Percentiles rank a stretch among this genome's conserved stretches.
phyloP scores from a whole-genome alignment of 495 filamentous ascomycete species.

The Hypoxylon fuscum region DNA sequence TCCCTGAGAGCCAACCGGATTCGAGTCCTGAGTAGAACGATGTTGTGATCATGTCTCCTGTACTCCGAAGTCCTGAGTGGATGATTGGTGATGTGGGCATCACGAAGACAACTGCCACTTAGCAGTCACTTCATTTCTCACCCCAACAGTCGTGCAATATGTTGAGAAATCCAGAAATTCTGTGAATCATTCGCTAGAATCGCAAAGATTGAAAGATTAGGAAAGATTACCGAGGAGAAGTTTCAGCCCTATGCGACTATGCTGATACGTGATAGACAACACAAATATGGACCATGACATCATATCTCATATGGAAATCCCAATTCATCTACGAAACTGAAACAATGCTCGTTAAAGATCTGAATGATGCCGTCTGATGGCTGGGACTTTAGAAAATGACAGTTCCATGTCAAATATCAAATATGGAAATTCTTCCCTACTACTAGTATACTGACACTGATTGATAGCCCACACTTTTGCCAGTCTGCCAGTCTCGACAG shows the following conservation, averaged over 20 bases:
- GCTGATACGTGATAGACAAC: slow-evolving; percentile 28
- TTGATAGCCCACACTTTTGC: no score
- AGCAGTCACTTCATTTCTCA: no score
- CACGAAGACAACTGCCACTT: not conserved
- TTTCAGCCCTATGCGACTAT: slow-evolving; percentile 24
- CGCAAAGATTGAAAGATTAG: no score
- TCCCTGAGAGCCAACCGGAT: no score
- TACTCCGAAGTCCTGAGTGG: not conserved
- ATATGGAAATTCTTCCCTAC: no score
- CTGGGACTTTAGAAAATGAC: not conserved
- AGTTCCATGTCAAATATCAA: no score
- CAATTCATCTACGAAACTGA: slow-evolving; percentile 10
- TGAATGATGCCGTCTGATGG: not conserved
- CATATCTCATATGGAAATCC: not conserved
- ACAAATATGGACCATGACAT: slow-evolving; percentile 20
- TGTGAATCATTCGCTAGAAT: no score
- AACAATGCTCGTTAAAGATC: slow-evolving; percentile 15
- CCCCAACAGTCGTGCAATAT: no score
- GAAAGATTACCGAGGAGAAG: no score
- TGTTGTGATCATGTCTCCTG: not conserved
- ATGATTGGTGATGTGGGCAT: not conserved
- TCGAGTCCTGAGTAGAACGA: no score
- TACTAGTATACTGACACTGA: not conserved
- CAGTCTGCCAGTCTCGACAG: no score
- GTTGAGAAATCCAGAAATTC: no score